Percentiles rank a stretch among this genome's conserved stretches.
These are phyloP conservation scores for Aspergillus tanneri DNA, from an alignment of 2,329 filamentous ascomycete genomes.

Conservation along the genomic window DNA sequence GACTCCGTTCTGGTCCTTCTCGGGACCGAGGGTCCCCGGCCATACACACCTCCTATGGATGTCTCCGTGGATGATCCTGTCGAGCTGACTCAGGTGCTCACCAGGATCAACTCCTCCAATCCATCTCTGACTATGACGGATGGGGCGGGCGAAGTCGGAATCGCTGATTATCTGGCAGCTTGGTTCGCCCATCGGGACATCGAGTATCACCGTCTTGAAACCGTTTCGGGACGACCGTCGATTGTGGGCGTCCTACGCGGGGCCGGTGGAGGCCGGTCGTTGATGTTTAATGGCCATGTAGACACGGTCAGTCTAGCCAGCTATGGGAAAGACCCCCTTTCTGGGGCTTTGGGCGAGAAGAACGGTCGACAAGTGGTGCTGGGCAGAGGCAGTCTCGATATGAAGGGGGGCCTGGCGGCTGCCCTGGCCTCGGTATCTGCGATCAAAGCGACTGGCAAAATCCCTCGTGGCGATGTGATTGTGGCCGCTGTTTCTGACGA, in stretches of 20 bases:
- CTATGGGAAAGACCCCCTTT: conserved; percentile 49
- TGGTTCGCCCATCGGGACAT: conserved; percentile 56
- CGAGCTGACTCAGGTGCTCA: conserved; percentile 46
- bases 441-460: conserved; percentile 31
- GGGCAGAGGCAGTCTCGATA: conserved; percentile 52
- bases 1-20: conserved; percentile 64
- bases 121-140: conserved; percentile 43
- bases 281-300: conserved; percentile 56
- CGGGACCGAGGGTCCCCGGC: conserved; percentile 63
- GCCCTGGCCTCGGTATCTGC: conserved; percentile 45
- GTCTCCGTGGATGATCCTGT: conserved; percentile 47
- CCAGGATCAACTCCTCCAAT: conserved; percentile 53
- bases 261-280: conserved; percentile 46
- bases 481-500: conserved; percentile 57
- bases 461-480: conserved; percentile 51
- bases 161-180: conserved; percentile 49
- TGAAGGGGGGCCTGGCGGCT: conserved; percentile 55
- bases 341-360: conserved; percentile 37
- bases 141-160: conserved; percentile 48
- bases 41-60: conserved; percentile 50
- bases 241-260: conserved; percentile 52
- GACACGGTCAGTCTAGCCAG: conserved; percentile 53
- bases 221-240: conserved; percentile 49
- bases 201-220: conserved; percentile 53
- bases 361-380: conserved; percentile 41